Percentiles rank a stretch among this genome's conserved stretches.
Evolutionary conservation across 805 yeast species (phyloP).

Genomic region (Spathaspora gorwiae): DNA sequence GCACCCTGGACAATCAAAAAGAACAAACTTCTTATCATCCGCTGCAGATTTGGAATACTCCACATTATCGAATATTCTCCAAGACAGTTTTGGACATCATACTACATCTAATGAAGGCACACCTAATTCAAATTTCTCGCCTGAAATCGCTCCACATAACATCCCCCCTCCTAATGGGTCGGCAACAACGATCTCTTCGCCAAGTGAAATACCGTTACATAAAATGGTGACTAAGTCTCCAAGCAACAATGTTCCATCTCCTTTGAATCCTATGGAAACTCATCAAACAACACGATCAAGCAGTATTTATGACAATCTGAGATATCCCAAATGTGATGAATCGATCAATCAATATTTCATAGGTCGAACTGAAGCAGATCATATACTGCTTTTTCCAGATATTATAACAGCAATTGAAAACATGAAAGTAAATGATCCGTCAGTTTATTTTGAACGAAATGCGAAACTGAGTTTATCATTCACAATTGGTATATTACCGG

Average conservation of each 20-base stretch:
- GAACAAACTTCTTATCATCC: constrained; percentile 53
- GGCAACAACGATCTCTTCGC: not conserved
- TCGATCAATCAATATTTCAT: constrained; percentile 64
- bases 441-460: constrained; percentile 32
- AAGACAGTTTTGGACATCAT: constrained; percentile 37
- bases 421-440: constrained; percentile 38
- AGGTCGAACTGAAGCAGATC: constrained; percentile 46
- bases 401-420: constrained; percentile 44
- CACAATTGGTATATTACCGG: constrained; percentile 42
- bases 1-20: constrained; percentile 13
- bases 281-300: constrained; percentile 1
- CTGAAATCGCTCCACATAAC: constrained; percentile 34
- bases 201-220: not conserved
- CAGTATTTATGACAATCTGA: constrained; percentile 13
- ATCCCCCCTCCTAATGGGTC: constrained; percentile 2
- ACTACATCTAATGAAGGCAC: constrained; percentile 34
- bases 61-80: constrained; percentile 60
- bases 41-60: constrained; percentile 76
- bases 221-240: not conserved
- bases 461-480: constrained; percentile 44
- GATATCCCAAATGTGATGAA: constrained; percentile 48
- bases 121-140: constrained; percentile 33
- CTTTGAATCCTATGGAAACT: not conserved
- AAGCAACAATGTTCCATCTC: not conserved
- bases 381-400: constrained; percentile 52